phyloP scores from a whole-genome alignment of 495 filamentous ascomycete genomes.

The Hypoxylon rickii region DNA sequence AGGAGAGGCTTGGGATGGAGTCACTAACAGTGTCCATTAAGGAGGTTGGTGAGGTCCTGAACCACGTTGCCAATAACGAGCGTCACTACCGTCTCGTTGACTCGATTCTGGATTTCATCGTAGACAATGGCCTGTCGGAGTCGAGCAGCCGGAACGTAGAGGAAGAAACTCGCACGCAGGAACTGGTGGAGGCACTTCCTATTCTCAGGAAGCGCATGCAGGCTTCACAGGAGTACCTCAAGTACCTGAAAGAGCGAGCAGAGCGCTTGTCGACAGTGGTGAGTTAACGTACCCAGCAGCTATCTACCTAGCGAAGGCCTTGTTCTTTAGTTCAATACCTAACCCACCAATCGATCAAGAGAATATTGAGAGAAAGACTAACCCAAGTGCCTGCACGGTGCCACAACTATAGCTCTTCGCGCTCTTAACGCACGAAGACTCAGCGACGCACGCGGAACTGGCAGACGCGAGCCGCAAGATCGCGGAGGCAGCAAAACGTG shows the following conservation, averaged over 20 bases:
- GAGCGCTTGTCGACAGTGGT: slow-evolving; percentile 34
- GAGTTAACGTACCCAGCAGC: slow-evolving; percentile 1
- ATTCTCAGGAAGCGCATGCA: slow-evolving; percentile 27
- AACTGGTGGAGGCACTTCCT: slow-evolving; percentile 21
- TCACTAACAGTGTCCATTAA: slow-evolving; percentile 22
- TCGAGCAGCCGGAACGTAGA: background rate
- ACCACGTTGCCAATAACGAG: slow-evolving; percentile 24
- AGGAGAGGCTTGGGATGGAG: slow-evolving; percentile 24
- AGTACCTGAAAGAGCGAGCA: slow-evolving; percentile 29
- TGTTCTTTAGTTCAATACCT: background rate
- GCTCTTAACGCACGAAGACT: slow-evolving; percentile 37
- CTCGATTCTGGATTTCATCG: slow-evolving; percentile 12
- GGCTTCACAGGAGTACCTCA: slow-evolving; percentile 30
- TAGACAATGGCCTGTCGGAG: slow-evolving; percentile 14
- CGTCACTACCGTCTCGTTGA: slow-evolving; percentile 26
- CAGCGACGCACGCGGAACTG: slow-evolving; percentile 21
- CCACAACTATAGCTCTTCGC: slow-evolving; percentile 38
- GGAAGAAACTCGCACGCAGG: slow-evolving; percentile 1
- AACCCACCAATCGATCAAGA: too few relatives aligned
- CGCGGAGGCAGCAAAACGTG: slow-evolving; percentile 37
- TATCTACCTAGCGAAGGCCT: too few relatives aligned
- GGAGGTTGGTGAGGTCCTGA: slow-evolving; percentile 23
- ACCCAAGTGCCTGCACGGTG: too few relatives aligned
- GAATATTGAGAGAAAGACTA: too few relatives aligned
- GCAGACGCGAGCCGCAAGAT: slow-evolving; percentile 33